phyloP scores from a whole-genome alignment of 352 stramenopile species.

The Phytophthora colocasiae region DNA sequence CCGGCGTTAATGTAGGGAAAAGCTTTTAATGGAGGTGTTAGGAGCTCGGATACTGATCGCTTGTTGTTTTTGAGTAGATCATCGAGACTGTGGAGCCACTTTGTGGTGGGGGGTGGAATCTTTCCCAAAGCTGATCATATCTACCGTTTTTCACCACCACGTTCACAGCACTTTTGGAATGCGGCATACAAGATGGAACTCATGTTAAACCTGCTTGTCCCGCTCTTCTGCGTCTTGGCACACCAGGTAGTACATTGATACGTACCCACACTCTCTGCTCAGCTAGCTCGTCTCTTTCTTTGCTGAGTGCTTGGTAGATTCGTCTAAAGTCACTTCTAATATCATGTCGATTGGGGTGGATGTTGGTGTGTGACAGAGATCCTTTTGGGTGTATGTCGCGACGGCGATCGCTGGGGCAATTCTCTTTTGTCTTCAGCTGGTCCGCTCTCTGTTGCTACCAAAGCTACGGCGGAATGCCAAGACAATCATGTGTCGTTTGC shows the following conservation, averaged over 20 bases:
- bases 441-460: constrained; percentile 77
- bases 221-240: constrained; percentile 81
- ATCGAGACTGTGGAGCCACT: constrained; percentile 79
- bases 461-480: constrained; percentile 75
- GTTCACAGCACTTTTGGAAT: constrained; percentile 82
- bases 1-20: constrained; percentile 67
- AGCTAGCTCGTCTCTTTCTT: constrained; percentile 3
- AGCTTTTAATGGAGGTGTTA: neutral
- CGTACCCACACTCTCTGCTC: constrained; percentile 3
- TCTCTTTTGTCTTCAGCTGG: constrained; percentile 67
- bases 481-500: constrained; percentile 75
- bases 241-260: constrained; percentile 66
- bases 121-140: constrained; percentile 83
- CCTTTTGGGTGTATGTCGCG: constrained; percentile 80
- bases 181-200: constrained; percentile 85
- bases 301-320: constrained; percentile 1
- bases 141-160: constrained; percentile 76
- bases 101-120: constrained; percentile 69
- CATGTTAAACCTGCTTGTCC: constrained; percentile 77
- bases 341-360: constrained; percentile 10
- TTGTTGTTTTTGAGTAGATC: constrained; percentile 43
- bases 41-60: constrained; percentile 1
- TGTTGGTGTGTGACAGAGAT: constrained; percentile 48
- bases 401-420: constrained; percentile 67
- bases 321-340: constrained; percentile 23